Evolutionary conservation across 163 green algal genomes (phyloP), one percentile per base, ranked within the genome.

Genomic region (Scenedesmus sp.): DNA sequence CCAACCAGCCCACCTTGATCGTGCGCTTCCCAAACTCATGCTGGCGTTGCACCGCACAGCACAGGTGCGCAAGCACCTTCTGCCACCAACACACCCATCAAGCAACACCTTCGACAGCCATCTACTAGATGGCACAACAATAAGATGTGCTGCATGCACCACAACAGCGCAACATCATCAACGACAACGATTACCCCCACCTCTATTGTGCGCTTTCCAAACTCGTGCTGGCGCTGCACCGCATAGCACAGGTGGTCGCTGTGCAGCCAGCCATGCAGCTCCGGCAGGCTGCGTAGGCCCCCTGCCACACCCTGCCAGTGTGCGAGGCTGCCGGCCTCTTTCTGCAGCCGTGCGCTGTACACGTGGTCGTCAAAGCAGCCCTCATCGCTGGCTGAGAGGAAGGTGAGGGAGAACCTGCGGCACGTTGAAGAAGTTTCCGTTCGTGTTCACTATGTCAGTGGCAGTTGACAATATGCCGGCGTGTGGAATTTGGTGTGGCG

Each of bases 231-330:
- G 59, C 93, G 84, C 9, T n/a, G 57, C 20, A 97, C 96, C 1
- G 95, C 90, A 81, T 98, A 99, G 92, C 97, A 99, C 20, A 97
- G 91, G 93, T 99, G 97, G 0, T 95, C 95, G 34, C 59, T 59
- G 79, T 96, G 94, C 54, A 98, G 92, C 96, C 96, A 94, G 2
- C 10, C 12, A 13, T 94, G 84, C 26, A 98, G 89, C 34, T 95
- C 91, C 2, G 88, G 55, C 20, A 98, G 84, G 15, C 59, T 94
- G 9, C 1, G 18, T 5, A 98, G 57, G 5, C 18, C 64, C 2
- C 84, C 84, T 0, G 92, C 92, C n/a, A 94, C 93, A 2, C 59
- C 74, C 20, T 79, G 74, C 90, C 93, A 96, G 46, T 90, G 73
- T 1, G n/a, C 46, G 7, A 94, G 62, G 34, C 83, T 93, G 56